These are phyloP conservation scores for Phytopythium ostracodes DNA, from an alignment of 352 stramenopile species.

Conservation along the genomic window DNA sequence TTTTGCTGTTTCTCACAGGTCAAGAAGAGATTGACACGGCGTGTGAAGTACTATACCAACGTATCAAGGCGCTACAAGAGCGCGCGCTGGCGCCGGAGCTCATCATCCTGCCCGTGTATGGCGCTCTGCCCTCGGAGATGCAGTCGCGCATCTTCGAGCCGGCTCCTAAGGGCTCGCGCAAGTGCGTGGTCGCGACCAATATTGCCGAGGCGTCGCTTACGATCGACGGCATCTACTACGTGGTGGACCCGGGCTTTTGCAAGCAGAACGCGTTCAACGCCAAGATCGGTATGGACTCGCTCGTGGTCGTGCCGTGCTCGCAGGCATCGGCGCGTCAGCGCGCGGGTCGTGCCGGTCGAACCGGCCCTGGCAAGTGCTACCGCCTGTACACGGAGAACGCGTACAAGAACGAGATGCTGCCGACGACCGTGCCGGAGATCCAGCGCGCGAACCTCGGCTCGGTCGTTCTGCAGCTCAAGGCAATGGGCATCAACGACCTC, in stretches of 20 bases:
- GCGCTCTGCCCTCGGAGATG: slow-evolving; percentile 97
- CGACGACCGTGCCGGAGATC: slow-evolving; percentile 98
- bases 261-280: slow-evolving; percentile 99
- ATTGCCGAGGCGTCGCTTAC: slow-evolving; percentile 99
- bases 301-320: slow-evolving; percentile 98
- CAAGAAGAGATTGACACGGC: slow-evolving; percentile 99
- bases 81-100: slow-evolving; percentile 94
- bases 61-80: slow-evolving; percentile 95
- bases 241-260: slow-evolving; percentile 93
- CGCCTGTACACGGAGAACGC: slow-evolving; percentile 98
- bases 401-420: slow-evolving; percentile 97
- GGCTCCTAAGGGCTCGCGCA: slow-evolving; percentile 92
- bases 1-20: slow-evolving; percentile 98
- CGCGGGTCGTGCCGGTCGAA: slow-evolving; percentile 96
- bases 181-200: slow-evolving; percentile 99
- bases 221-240: slow-evolving; percentile 97
- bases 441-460: slow-evolving; percentile 98
- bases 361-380: slow-evolving; percentile 99
- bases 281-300: slow-evolving; percentile 98
- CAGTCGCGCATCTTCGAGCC: slow-evolving; percentile 99
- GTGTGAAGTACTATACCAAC: slow-evolving; percentile 96
- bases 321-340: slow-evolving; percentile 97
- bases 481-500: slow-evolving; percentile 99
- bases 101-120: slow-evolving; percentile 98
- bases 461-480: slow-evolving; percentile 98